These are phyloP conservation scores for Eimeria falciformis DNA, from an alignment of 169 alveolate genomes.

Conservation along the genomic window DNA sequence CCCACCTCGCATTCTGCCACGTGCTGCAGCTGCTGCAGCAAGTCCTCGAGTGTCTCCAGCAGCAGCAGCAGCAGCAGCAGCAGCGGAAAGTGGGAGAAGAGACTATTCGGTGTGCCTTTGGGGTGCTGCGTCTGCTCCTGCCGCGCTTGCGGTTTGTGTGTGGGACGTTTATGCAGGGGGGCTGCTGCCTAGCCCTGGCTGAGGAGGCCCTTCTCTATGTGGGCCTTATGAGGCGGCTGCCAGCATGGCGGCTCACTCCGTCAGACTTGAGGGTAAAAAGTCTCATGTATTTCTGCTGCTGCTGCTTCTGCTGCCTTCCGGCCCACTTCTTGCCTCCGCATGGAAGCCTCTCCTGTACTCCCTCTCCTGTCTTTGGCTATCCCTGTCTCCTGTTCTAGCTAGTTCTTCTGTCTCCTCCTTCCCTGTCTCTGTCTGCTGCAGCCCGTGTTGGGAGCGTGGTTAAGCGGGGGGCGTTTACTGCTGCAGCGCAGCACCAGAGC, in stretches of 20 bases:
- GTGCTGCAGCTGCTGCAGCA: conserved; percentile 68
- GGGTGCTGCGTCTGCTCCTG: conserved; percentile 41
- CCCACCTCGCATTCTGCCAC: conserved; percentile 24
- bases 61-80: neutral
- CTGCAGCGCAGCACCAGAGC: conserved; percentile 59
- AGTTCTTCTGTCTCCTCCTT: too few relatives aligned
- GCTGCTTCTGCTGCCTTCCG: neutral
- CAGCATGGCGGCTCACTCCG: conserved; percentile 23
- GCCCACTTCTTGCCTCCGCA: neutral
- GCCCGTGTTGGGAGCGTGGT: conserved; percentile 50
- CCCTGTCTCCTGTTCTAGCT: conserved; percentile 30
- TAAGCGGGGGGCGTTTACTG: conserved; percentile 44
- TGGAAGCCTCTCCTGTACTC: neutral
- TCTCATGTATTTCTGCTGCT: neutral
- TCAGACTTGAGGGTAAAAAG: neutral
- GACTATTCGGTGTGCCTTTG: conserved; percentile 5
- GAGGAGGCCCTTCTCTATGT: conserved; percentile 47
- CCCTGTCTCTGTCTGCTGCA: conserved; percentile 24
- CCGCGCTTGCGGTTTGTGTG: conserved; percentile 41
- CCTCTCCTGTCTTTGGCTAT: conserved; percentile 12
- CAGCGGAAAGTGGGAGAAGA: neutral
- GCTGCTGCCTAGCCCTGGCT: conserved; percentile 17
- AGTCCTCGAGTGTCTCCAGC: conserved; percentile 43
- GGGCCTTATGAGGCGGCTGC: conserved; percentile 18
- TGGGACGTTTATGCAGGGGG: neutral